These are phyloP conservation scores for Silene coronaria DNA, from an alignment of 179 eudicot genomes.

Conservation along the genomic window DNA sequence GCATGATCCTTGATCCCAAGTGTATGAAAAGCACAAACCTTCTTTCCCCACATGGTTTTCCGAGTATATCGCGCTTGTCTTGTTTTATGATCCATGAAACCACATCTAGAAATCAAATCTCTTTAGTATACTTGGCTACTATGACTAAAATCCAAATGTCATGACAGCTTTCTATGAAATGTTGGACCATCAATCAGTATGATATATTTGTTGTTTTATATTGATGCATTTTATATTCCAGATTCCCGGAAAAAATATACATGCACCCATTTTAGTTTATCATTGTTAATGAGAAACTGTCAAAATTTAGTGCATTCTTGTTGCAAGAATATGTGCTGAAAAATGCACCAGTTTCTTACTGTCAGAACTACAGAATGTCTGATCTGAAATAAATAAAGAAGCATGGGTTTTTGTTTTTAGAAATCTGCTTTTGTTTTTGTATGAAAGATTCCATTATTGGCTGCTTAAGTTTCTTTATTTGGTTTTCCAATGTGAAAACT, in stretches of 20 bases:
- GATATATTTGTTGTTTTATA: not conserved
- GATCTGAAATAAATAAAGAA: conserved; percentile 2
- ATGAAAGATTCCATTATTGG: not conserved
- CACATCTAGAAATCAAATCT: not conserved
- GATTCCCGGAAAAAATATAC: not conserved
- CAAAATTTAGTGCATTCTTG: not conserved
- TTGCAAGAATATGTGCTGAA: not conserved
- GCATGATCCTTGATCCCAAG: too few relatives aligned
- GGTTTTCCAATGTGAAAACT: not conserved
- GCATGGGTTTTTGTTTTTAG: conserved; percentile 1
- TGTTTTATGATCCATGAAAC: not conserved
- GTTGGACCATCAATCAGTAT: conserved; percentile 1
- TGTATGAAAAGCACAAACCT: conserved; percentile 1
- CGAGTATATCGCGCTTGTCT: not conserved
- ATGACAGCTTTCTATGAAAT: not conserved
- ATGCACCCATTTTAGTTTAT: not conserved
- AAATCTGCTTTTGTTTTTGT: not conserved
- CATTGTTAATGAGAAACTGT: conserved; percentile 1
- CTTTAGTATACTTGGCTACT: not conserved
- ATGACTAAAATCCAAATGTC: not conserved
- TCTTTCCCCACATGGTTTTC: conserved; percentile 6
- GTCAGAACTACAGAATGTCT: not conserved
- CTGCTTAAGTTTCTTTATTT: not conserved
- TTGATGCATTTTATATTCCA: not conserved
- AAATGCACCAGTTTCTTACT: conserved; percentile 3